Conservation (phyloP, 106 monocot genomes). For the Allium fistulosum region DNA sequence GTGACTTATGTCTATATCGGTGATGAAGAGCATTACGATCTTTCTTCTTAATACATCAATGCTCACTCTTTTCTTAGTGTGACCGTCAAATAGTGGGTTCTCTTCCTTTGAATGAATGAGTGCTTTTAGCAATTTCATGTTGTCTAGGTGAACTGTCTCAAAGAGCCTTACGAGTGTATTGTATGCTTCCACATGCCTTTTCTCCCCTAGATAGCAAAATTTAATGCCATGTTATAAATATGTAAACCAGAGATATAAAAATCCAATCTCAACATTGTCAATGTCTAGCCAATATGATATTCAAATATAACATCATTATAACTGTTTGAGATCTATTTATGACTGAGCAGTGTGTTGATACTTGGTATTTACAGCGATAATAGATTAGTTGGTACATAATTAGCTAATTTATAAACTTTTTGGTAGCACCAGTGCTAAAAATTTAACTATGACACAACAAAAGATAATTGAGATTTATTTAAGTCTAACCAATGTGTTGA, state of each 20-base stretch:
- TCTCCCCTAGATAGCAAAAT: constrained; percentile 40
- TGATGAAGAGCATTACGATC: constrained; percentile 63
- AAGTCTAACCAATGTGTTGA: constrained; percentile 38
- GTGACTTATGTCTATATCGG: constrained; percentile 50
- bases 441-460: too few species aligned
- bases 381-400: too few species aligned
- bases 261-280: too few species aligned
- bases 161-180: constrained; percentile 55
- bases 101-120: constrained; percentile 63
- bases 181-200: constrained; percentile 52
- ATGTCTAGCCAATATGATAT: too few species aligned
- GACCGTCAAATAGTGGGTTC: constrained; percentile 44
- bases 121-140: constrained; percentile 71
- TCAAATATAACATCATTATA: too few species aligned
- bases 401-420: too few species aligned
- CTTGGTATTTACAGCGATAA: neutral
- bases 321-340: neutral
- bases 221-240: neutral
- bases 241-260: too few species aligned
- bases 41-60: constrained; percentile 67
- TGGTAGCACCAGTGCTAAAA: too few species aligned
- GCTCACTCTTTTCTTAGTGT: constrained; percentile 38
- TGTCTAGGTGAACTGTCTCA: constrained; percentile 54
- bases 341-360: neutral
- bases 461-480: too few species aligned